phyloP scores from a whole-genome alignment of 805 yeast genomes.

The Aciculoconidium aculeatum region DNA sequence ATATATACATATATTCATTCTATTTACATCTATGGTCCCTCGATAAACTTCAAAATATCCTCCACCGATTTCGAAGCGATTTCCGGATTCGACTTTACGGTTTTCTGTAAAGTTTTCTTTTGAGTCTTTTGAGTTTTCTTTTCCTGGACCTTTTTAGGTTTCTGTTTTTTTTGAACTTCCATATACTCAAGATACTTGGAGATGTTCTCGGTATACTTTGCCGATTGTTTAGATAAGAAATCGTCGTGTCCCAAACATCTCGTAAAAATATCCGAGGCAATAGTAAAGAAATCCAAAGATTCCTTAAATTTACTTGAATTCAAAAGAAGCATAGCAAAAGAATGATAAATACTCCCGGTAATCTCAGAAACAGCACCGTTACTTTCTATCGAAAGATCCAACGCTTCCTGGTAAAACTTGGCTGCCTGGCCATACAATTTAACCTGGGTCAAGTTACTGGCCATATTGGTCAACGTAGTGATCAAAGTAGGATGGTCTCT shows the following conservation, averaged over 20 bases:
- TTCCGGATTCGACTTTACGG: slow-evolving; percentile 39
- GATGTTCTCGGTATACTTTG: slow-evolving; percentile 57
- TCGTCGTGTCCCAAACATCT: slow-evolving; percentile 63
- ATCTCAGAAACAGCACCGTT: slow-evolving; percentile 58
- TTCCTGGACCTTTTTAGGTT: slow-evolving; percentile 15
- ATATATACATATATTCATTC: slow-evolving; percentile 13
- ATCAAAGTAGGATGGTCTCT: slow-evolving; percentile 65
- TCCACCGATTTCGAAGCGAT: slow-evolving; percentile 64
- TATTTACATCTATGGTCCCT: slow-evolving; percentile 47
- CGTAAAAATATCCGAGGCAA: slow-evolving; percentile 53
- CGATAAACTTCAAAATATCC: slow-evolving; percentile 66
- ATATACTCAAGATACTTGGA: slow-evolving; percentile 41
- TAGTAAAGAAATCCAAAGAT: slow-evolving; percentile 51
- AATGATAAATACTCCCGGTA: slow-evolving; percentile 62
- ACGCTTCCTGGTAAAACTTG: slow-evolving; percentile 47
- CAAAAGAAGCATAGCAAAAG: slow-evolving; percentile 49
- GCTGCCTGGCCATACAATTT: slow-evolving; percentile 45
- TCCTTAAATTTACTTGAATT: slow-evolving; percentile 45
- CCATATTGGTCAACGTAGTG: slow-evolving; percentile 57
- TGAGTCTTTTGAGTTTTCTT: slow-evolving; percentile 8
- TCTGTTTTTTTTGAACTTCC: slow-evolving; percentile 29
- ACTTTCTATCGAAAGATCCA: slow-evolving; percentile 42
- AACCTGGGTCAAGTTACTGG: slow-evolving; percentile 50
- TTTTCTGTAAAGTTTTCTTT: slow-evolving; percentile 10
- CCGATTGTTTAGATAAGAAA: slow-evolving; percentile 59